Percentiles rank a stretch among this genome's conserved stretches.
These are phyloP conservation scores for Colletotrichum sansevieriae DNA, from an alignment of 2,329 filamentous ascomycete genomes.

Conservation along the genomic window DNA sequence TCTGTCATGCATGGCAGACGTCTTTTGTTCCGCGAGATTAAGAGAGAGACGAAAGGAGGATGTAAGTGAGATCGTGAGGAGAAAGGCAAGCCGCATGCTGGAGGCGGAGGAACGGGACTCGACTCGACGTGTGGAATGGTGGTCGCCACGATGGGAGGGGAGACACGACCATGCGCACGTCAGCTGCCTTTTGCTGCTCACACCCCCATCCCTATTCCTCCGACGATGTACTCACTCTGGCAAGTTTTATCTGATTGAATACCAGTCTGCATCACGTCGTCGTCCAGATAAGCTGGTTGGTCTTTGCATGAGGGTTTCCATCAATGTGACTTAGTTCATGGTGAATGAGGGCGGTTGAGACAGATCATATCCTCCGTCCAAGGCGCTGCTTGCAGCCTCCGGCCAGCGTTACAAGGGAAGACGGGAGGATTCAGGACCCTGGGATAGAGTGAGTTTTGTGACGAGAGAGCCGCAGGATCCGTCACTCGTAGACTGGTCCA, in stretches of 20 bases:
- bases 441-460: conserved; percentile 3
- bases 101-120: background rate
- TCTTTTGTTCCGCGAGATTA: conserved; percentile 4
- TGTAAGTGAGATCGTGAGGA: conserved; percentile 17
- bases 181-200: conserved; percentile 37
- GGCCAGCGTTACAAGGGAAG: background rate
- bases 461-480: conserved; percentile 33
- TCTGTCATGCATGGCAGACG: conserved; percentile 14
- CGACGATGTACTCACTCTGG: background rate
- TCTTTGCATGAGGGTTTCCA: background rate
- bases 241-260: background rate
- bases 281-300: background rate
- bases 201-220: conserved; percentile 4
- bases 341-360: background rate
- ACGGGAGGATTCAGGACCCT: conserved; percentile 19
- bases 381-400: background rate
- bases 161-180: conserved; percentile 17
- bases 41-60: background rate
- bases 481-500: background rate
- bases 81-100: conserved; percentile 4
- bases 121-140: background rate
- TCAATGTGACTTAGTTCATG: background rate
- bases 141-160: conserved; percentile 3
- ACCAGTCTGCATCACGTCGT: too few species aligned
- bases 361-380: background rate